These are phyloP conservation scores for Geranium brycei DNA, from an alignment of 345 rosid genomes.

Conservation along the genomic window DNA sequence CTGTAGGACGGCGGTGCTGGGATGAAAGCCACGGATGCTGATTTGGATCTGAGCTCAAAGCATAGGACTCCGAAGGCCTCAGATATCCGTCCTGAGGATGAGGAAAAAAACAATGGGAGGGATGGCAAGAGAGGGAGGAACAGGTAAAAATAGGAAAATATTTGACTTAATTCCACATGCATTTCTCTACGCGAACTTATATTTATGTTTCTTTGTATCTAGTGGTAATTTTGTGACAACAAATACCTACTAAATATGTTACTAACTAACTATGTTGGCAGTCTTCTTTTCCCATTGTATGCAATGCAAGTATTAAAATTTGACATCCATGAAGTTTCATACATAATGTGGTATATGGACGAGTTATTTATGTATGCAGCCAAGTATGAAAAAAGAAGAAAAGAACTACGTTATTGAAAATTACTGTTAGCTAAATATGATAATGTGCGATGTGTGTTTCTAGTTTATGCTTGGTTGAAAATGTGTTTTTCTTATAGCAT, in stretches of 20 bases:
- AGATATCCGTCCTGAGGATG: conserved; percentile 30
- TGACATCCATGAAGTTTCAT: too few relatives aligned
- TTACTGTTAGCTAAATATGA: background rate
- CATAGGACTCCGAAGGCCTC: conserved; percentile 22
- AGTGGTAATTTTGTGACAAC: background rate
- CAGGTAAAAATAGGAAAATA: conserved; percentile 27
- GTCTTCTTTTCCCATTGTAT: too few relatives aligned
- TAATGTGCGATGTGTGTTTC: background rate
- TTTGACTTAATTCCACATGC: background rate
- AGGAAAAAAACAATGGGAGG: conserved; percentile 33
- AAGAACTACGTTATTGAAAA: too few relatives aligned
- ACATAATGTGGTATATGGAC: too few relatives aligned
- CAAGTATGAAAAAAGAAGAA: background rate
- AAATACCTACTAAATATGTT: background rate
- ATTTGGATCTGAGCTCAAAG: conserved; percentile 30
- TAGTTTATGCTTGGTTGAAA: background rate
- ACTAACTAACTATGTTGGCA: too few relatives aligned
- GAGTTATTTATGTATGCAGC: background rate
- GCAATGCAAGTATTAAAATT: too few relatives aligned
- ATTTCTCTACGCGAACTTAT: too few relatives aligned
- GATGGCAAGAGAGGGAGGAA: conserved; percentile 48
- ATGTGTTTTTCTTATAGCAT: background rate
- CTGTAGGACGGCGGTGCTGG: conserved; percentile 83
- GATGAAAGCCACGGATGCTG: conserved; percentile 28
- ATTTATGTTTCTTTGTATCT: background rate